A percentile compares a stretch with the other conserved stretches of the same genome.
These are phyloP conservation scores for Cladophialophora carrionii DNA, from an alignment of 2,329 filamentous ascomycete species.

Conservation along the genomic window DNA sequence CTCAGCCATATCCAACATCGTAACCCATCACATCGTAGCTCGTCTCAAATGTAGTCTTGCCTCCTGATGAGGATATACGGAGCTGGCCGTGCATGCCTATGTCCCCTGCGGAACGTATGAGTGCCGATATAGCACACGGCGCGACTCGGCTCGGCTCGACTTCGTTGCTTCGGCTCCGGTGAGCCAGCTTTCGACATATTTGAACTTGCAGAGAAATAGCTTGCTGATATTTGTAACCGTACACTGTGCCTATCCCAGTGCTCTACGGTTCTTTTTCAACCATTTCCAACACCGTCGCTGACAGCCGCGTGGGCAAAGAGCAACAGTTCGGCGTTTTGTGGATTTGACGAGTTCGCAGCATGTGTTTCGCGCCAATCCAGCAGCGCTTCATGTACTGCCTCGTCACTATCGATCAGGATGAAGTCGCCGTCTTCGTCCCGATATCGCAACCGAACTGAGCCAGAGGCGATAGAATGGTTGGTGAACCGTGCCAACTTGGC, in stretches of 20 bases:
- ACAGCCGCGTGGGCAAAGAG: constrained; percentile 34
- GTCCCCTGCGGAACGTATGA: background rate
- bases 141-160: background rate
- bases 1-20: constrained; percentile 29
- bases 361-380: constrained; percentile 87
- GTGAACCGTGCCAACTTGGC: constrained; percentile 89
- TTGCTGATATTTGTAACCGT: background rate
- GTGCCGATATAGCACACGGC: background rate
- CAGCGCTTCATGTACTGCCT: constrained; percentile 95
- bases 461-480: constrained; percentile 77
- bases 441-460: constrained; percentile 84
- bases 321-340: constrained; percentile 36
- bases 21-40: constrained; percentile 34
- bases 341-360: constrained; percentile 57
- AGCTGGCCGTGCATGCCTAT: constrained; percentile 1
- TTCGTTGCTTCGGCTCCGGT: background rate
- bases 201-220: background rate
- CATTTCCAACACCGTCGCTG: constrained; percentile 19
- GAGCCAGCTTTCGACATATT: background rate
- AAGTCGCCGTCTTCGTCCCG: constrained; percentile 90
- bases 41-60: constrained; percentile 23
- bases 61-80: constrained; percentile 5
- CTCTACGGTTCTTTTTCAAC: constrained; percentile 7
- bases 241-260: background rate
- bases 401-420: constrained; percentile 90